These are phyloP conservation scores for Pseudogymnoascus destructans DNA, from an alignment of 2,329 filamentous ascomycete genomes.

Conservation along the genomic window DNA sequence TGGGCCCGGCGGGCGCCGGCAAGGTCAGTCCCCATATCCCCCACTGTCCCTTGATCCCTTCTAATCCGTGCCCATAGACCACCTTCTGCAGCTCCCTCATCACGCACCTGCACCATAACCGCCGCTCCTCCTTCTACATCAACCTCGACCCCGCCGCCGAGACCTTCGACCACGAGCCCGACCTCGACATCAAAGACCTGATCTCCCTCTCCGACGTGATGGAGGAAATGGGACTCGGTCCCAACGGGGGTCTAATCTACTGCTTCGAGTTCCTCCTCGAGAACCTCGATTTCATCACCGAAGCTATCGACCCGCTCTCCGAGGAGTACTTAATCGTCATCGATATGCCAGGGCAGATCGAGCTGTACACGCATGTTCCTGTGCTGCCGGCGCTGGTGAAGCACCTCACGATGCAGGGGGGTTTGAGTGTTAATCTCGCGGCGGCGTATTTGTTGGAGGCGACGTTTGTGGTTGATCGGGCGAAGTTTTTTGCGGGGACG, in stretches of 20 bases:
- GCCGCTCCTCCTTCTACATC: constrained; percentile 92
- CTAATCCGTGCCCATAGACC: constrained; percentile 38
- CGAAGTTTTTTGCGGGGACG: constrained; percentile 95
- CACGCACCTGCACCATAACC: constrained; percentile 79
- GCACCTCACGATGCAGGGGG: constrained; percentile 64
- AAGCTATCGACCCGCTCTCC: constrained; percentile 69
- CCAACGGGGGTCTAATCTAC: constrained; percentile 87
- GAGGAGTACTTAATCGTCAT: constrained; percentile 97
- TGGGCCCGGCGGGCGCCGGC: constrained; percentile 91
- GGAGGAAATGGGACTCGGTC: constrained; percentile 83
- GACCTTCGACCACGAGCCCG: constrained; percentile 78
- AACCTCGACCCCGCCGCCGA: constrained; percentile 97
- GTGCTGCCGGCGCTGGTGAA: constrained; percentile 75
- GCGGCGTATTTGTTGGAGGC: constrained; percentile 90
- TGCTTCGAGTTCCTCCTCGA: constrained; percentile 94
- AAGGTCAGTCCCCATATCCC: constrained; percentile 44
- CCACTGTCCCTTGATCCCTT: constrained; percentile 2
- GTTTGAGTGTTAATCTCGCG: constrained; percentile 80
- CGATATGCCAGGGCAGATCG: constrained; percentile 98
- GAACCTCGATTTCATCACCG: constrained; percentile 83
- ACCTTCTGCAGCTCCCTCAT: constrained; percentile 93
- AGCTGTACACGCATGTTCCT: constrained; percentile 94
- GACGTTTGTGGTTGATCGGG: constrained; percentile 87
- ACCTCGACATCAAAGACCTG: constrained; percentile 89
- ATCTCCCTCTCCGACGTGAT: constrained; percentile 92